These are phyloP conservation scores for Penicillium glabrum DNA, from an alignment of 2,329 filamentous ascomycete genomes.

Conservation along the genomic window DNA sequence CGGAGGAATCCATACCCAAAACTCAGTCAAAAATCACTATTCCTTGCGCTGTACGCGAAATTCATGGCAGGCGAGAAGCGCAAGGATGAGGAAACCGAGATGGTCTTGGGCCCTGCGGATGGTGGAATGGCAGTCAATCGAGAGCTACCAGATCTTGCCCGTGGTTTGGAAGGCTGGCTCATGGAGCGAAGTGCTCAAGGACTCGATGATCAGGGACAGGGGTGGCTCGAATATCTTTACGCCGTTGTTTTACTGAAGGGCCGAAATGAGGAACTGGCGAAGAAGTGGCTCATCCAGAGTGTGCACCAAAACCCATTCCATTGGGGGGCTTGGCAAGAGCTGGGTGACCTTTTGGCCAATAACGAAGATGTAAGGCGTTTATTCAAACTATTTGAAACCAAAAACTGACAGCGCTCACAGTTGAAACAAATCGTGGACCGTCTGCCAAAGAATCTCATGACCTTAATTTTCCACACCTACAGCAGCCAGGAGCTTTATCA, in stretches of 20 bases:
- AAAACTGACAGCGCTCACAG: slow-evolving; percentile 44
- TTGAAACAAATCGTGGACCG: slow-evolving; percentile 69
- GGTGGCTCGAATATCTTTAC: slow-evolving; percentile 85
- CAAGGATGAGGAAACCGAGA: slow-evolving; percentile 94
- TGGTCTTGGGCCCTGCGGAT: slow-evolving; percentile 93
- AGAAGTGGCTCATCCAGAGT: slow-evolving; percentile 83
- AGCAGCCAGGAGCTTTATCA: slow-evolving; percentile 91
- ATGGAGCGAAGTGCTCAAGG: slow-evolving; percentile 62
- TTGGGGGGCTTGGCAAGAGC: slow-evolving; percentile 95
- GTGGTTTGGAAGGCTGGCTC: slow-evolving; percentile 80
- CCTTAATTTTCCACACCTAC: slow-evolving; percentile 90
- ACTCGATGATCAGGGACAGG: slow-evolving; percentile 66
- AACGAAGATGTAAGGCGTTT: slow-evolving; percentile 70
- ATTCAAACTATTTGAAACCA: neutral
- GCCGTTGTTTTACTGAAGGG: slow-evolving; percentile 87
- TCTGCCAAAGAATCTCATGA: slow-evolving; percentile 86
- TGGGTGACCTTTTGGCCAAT: slow-evolving; percentile 75
- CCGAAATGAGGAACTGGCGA: slow-evolving; percentile 82
- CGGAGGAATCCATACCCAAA: slow-evolving; percentile 44
- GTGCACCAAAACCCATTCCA: slow-evolving; percentile 91
- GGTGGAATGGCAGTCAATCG: slow-evolving; percentile 81
- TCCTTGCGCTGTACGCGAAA: slow-evolving; percentile 88
- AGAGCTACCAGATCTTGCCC: slow-evolving; percentile 73
- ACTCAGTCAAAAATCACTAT: slow-evolving; percentile 87
- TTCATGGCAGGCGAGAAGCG: slow-evolving; percentile 93